These are phyloP conservation scores for Sphaerulina vaccinii DNA, from an alignment of 2,329 filamentous ascomycete species.

Conservation along the genomic window DNA sequence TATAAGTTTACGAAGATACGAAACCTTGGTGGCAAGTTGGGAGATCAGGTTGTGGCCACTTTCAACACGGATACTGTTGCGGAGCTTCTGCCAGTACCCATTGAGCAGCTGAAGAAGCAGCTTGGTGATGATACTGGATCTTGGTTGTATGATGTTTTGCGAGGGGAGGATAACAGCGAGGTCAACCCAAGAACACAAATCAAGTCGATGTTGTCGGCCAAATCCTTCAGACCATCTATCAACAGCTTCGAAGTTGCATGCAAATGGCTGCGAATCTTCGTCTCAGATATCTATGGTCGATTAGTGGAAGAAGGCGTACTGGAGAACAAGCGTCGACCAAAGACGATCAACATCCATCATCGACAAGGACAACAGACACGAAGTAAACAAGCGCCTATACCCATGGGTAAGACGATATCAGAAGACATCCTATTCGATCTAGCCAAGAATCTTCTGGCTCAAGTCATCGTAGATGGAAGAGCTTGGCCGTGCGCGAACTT, in stretches of 20 bases:
- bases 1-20: conserved; percentile 96
- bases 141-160: conserved; percentile 82
- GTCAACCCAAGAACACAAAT: conserved; percentile 90
- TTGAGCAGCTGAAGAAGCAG: conserved; percentile 74
- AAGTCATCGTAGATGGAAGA: conserved; percentile 73
- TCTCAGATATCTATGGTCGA: conserved; percentile 83
- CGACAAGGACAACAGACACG: conserved; percentile 70
- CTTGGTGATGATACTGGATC: conserved; percentile 79
- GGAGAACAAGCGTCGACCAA: conserved; percentile 82
- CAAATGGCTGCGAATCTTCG: conserved; percentile 88
- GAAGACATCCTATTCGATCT: conserved; percentile 72
- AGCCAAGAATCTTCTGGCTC: conserved; percentile 71
- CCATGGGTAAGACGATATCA: conserved; percentile 69
- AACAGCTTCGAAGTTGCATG: conserved; percentile 73
- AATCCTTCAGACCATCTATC: conserved; percentile 86
- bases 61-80: conserved; percentile 79
- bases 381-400: conserved; percentile 74
- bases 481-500: conserved; percentile 93
- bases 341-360: conserved; percentile 81
- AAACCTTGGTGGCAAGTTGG: conserved; percentile 91
- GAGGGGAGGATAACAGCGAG: conserved; percentile 82
- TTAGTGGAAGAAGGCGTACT: conserved; percentile 87
- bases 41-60: conserved; percentile 75
- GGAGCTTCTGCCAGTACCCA: conserved; percentile 68
- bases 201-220: conserved; percentile 96